A percentile compares a stretch with the other conserved stretches of the same genome.
These are phyloP conservation scores for Lodderomyces oxycetoniae DNA, from an alignment of 1,139 yeast species.

Conservation along the genomic window DNA sequence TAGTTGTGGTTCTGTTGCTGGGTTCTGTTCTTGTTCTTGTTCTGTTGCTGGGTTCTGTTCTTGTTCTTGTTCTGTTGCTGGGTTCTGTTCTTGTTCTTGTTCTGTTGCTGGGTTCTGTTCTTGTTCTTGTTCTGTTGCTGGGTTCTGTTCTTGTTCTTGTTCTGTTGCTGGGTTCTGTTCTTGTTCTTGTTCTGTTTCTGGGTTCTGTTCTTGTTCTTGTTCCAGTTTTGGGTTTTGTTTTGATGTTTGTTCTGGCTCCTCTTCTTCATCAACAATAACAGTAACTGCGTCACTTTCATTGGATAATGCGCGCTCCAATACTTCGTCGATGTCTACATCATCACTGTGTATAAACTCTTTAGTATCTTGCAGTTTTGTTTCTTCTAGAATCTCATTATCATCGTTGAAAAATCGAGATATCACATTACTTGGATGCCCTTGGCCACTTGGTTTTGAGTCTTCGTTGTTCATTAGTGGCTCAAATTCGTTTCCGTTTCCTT, in stretches of 20 bases:
- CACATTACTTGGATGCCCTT: slow-evolving; percentile 3
- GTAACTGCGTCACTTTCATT: slow-evolving; percentile 27
- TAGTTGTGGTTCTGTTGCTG: neutral
- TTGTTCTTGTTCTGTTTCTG: neutral
- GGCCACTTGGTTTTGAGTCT: slow-evolving; percentile 1
- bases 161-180: neutral
- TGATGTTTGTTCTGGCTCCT: slow-evolving; percentile 10
- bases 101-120: neutral
- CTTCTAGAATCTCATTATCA: slow-evolving; percentile 2
- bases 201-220: too few species aligned
- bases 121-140: too few species aligned
- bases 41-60: neutral
- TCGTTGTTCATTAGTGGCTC: slow-evolving; percentile 16
- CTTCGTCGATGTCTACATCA: slow-evolving; percentile 8
- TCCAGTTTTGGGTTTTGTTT: too few species aligned
- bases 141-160: too few species aligned
- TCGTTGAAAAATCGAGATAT: slow-evolving; percentile 12
- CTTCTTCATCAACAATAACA: slow-evolving; percentile 20
- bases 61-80: neutral
- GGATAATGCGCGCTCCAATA: slow-evolving; percentile 10
- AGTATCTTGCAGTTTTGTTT: slow-evolving; percentile 1
- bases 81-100: neutral
- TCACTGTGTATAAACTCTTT: slow-evolving; percentile 1
- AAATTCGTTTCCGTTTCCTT: slow-evolving; percentile 14
- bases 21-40: neutral